These are phyloP conservation scores for Trametes villosa DNA, from an alignment of 768 basidiomycete genomes.

Conservation along the genomic window DNA sequence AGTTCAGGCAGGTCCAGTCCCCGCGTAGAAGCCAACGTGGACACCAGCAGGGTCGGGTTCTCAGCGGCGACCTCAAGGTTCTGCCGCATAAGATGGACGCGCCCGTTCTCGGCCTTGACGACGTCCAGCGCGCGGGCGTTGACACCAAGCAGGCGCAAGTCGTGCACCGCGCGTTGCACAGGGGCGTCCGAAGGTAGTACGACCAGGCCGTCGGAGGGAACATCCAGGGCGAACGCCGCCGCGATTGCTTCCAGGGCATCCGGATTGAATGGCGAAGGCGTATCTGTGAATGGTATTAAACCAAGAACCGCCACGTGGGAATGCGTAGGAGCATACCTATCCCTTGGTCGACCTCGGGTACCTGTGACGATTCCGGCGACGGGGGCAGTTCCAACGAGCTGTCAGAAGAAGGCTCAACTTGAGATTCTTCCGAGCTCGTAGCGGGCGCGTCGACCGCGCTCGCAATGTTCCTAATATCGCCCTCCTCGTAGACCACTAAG, in stretches of 20 bases:
- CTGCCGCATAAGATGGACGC: conserved; percentile 46
- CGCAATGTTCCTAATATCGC: conserved; percentile 56
- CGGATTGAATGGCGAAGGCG: conserved; percentile 58
- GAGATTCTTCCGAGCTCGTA: not conserved
- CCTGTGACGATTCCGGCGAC: conserved; percentile 8
- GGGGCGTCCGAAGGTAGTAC: conserved; percentile 66
- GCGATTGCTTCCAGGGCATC: conserved; percentile 70
- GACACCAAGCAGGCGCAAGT: conserved; percentile 66
- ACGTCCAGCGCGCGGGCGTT: conserved; percentile 68
- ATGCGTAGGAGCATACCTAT: not conserved
- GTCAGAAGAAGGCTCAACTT: conserved; percentile 8
- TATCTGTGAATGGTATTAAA: conserved; percentile 21
- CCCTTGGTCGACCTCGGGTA: conserved; percentile 3
- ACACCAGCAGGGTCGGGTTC: conserved; percentile 67
- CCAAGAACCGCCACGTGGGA: conserved; percentile 2
- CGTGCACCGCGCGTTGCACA: conserved; percentile 64
- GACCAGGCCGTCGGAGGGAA: conserved; percentile 68
- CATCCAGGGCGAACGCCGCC: conserved; percentile 71
- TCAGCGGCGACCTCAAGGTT: conserved; percentile 40
- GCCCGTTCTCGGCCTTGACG: conserved; percentile 45
- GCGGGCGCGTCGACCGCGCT: conserved; percentile 40
- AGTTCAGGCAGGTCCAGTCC: conserved; percentile 75
- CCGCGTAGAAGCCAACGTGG: conserved; percentile 69
- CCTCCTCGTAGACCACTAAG: conserved; percentile 60
- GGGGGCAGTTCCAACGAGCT: conserved; percentile 3